Conservation (phyloP, 106 monocot species). For the Allium fistulosum region DNA sequence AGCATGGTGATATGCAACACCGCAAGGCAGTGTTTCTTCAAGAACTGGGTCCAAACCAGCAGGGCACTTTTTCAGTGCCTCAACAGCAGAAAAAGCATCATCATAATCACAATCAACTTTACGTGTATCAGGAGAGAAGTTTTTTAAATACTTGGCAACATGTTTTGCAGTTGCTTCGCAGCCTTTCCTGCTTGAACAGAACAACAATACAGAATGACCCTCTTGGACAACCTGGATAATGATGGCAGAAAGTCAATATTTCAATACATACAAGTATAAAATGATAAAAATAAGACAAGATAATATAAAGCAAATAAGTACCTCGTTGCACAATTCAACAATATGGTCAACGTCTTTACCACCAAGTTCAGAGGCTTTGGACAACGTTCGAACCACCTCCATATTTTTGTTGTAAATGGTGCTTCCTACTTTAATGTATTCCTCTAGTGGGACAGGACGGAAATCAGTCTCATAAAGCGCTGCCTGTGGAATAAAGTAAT, state of each 20-base stretch:
- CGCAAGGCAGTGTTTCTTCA: constrained; percentile 84
- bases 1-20: constrained; percentile 99
- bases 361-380: constrained; percentile 63
- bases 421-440: constrained; percentile 90
- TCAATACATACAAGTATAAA: background rate
- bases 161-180: constrained; percentile 96
- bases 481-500: constrained; percentile 34
- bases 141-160: constrained; percentile 52
- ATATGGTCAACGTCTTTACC: constrained; percentile 98
- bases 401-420: constrained; percentile 69
- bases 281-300: background rate
- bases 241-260: background rate
- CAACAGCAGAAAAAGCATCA: constrained; percentile 59
- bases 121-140: constrained; percentile 13
- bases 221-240: constrained; percentile 74
- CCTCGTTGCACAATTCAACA: constrained; percentile 95
- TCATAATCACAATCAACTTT: constrained; percentile 34
- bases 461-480: constrained; percentile 93
- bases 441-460: constrained; percentile 88
- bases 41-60: constrained; percentile 83
- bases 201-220: constrained; percentile 89
- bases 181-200: constrained; percentile 97
- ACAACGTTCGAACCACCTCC: constrained; percentile 53
- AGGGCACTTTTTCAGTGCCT: constrained; percentile 78
- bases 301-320: constrained; percentile 10